Evolutionary conservation across 2,329 filamentous ascomycete genomes (phyloP), one percentile per base, ranked within the genome.

Genomic region (Drechmeria coniospora): DNA sequence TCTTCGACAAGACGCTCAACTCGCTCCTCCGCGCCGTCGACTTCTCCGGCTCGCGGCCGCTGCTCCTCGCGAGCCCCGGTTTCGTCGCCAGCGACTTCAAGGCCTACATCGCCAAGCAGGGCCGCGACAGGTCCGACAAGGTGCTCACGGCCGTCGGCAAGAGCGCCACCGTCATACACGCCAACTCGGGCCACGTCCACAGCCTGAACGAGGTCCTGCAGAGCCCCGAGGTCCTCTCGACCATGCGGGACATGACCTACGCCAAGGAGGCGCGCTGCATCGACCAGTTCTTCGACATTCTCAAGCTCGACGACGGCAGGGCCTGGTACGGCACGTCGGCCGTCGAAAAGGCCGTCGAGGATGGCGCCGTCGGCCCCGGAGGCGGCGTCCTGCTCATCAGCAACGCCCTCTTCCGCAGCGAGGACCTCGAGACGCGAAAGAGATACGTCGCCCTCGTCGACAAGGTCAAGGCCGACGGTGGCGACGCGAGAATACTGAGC

Each of bases 271-370:
- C 83, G 1, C 68, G 65, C 21, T 63, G 82, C 34, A 84, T 98
- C 73, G 84, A 95, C 43, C 70, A 74, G 24, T 84, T 95, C 47
- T 74, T 79, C 41, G 68, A 74, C 1, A 62, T 81, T 34, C 60
- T 98, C 33, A 74, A 86, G 28, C 71, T 72, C 33, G 86, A 95
- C 36, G 86, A 94, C 38, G 80, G 81, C 3, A 71, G 79, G 31
- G 87, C 86, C 2, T 93, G 86, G 67, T 98, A 98, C 52, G 90
- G 90, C 0, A 71, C 78, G 0, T 68, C 64, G 10, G 82, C 92
- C 29, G 84, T 93, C 2, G 74, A 82, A 45, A 71, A 69, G 34
- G 87, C 87, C 0, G 76, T 94, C 4, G 74, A 74, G 8, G 81
- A 90, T 41, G 87, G 87, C 2, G 90, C 86, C 0, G 83, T 95